Percentiles rank a stretch among this genome's conserved stretches.
These are phyloP conservation scores for Beauveria varroae DNA, from an alignment of 2,329 filamentous ascomycete species.

Conservation along the genomic window DNA sequence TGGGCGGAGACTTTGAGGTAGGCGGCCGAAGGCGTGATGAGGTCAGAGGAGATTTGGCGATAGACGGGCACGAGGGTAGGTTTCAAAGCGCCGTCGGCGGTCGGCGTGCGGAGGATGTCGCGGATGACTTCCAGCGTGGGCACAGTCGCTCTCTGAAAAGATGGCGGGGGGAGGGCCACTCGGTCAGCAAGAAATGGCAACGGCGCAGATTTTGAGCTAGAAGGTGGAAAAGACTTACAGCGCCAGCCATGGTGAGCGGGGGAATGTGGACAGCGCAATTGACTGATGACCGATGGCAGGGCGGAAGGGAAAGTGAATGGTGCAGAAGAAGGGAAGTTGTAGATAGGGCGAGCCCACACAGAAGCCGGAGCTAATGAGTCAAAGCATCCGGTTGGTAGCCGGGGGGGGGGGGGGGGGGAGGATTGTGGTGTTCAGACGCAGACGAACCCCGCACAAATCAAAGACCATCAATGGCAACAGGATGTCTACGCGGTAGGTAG, in stretches of 20 bases:
- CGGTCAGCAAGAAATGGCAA: constrained; percentile 9
- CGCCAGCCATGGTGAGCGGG: constrained; percentile 20
- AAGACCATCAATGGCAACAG: too few relatives aligned
- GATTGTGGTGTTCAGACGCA: not conserved
- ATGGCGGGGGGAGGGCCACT: not conserved
- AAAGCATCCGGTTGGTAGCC: not conserved
- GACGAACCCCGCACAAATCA: too few relatives aligned
- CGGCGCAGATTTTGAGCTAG: not conserved
- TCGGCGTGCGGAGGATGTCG: constrained; percentile 32
- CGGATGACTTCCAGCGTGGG: constrained; percentile 41
- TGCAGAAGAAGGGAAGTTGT: not conserved
- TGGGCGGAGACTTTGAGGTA: constrained; percentile 84
- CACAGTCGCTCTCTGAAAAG: constrained; percentile 30
- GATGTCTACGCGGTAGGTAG: too few relatives aligned
- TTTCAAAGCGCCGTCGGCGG: constrained; percentile 18
- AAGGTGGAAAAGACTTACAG: constrained; percentile 18
- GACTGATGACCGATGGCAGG: not conserved
- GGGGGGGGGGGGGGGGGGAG: too few relatives aligned
- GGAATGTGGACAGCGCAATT: not conserved
- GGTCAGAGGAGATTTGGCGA: constrained; percentile 80
- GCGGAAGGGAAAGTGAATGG: not conserved
- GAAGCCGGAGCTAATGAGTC: not conserved
- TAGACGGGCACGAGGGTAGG: constrained; percentile 76
- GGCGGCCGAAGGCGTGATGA: constrained; percentile 88
- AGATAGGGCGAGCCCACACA: not conserved